Conservation (phyloP, 805 yeast genomes). For the Wickerhamiella kurtzmanii region DNA sequence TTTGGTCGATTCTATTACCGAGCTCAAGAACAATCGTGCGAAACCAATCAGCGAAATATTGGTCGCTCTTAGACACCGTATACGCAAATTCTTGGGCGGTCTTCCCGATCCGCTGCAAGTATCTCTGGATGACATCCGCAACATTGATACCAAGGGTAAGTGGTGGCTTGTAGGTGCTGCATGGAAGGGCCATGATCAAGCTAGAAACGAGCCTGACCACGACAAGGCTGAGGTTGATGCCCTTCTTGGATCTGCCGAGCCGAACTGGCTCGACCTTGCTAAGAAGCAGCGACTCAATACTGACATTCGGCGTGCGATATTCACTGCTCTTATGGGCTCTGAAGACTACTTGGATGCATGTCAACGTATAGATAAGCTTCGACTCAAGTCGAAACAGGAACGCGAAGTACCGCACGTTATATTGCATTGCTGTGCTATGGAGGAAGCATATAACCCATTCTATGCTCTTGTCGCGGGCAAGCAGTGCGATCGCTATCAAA, state of each 20-base stretch:
- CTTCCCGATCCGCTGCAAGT: slow-evolving; percentile 72
- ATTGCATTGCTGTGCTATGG: slow-evolving; percentile 74
- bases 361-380: slow-evolving; percentile 64
- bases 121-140: slow-evolving; percentile 63
- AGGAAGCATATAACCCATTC: slow-evolving; percentile 76
- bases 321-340: slow-evolving; percentile 89
- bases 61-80: slow-evolving; percentile 38
- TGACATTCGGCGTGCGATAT: slow-evolving; percentile 84
- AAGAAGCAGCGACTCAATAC: slow-evolving; percentile 85
- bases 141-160: slow-evolving; percentile 70
- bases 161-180: slow-evolving; percentile 99
- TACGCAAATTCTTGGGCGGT: slow-evolving; percentile 51
- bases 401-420: slow-evolving; percentile 77
- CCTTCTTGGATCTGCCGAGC: slow-evolving; percentile 53
- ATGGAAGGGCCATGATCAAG: slow-evolving; percentile 55
- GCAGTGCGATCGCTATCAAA: slow-evolving; percentile 54
- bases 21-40: slow-evolving; percentile 73
- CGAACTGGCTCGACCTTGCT: slow-evolving; percentile 84
- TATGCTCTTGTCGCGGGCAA: slow-evolving; percentile 70
- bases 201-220: slow-evolving; percentile 18
- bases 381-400: slow-evolving; percentile 65
- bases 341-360: slow-evolving; percentile 82
- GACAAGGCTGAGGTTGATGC: slow-evolving; percentile 34
- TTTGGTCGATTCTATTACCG: slow-evolving; percentile 70
- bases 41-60: slow-evolving; percentile 44